These are phyloP conservation scores for Knoxia roxburghii DNA, from an alignment of 257 asterid species.

Conservation along the genomic window DNA sequence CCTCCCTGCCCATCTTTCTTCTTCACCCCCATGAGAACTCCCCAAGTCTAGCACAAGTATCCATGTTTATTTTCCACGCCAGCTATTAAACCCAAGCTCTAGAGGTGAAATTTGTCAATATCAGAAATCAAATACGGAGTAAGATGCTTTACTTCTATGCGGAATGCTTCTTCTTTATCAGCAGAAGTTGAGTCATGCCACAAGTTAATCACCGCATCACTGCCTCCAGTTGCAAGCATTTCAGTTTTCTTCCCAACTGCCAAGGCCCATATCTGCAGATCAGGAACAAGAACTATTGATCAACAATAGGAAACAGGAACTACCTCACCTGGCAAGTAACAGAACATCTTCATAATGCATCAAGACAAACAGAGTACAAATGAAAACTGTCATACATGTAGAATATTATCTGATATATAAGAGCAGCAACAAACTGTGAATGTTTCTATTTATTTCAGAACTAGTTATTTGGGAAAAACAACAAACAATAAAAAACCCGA, in stretches of 20 bases:
- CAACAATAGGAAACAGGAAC: slow-evolving; percentile 5
- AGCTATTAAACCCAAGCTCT: background rate
- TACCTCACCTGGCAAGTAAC: background rate
- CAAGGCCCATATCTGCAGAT: slow-evolving; percentile 86
- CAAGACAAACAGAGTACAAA: background rate
- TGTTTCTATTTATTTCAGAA: background rate
- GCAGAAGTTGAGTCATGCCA: slow-evolving; percentile 96
- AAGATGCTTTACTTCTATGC: slow-evolving; percentile 64
- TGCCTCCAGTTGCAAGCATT: slow-evolving; percentile 94
- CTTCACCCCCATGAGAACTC: background rate
- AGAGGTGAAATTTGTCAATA: background rate
- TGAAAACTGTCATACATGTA: background rate
- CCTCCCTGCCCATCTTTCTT: background rate
- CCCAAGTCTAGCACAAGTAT: background rate
- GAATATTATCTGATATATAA: background rate
- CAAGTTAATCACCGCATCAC: slow-evolving; percentile 85
- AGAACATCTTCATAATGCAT: background rate
- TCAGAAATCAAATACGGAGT: slow-evolving; percentile 6
- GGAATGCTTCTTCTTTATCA: slow-evolving; percentile 87
- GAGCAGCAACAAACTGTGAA: too few species aligned
- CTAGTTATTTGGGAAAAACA: background rate
- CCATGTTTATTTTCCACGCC: background rate
- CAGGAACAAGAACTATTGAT: slow-evolving; percentile 17
- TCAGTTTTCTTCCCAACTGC: slow-evolving; percentile 90
- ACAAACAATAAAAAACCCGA: too few species aligned